Evolutionary conservation across 2,329 filamentous ascomycete genomes (phyloP).

Genomic region (Myriangium duriaei): DNA sequence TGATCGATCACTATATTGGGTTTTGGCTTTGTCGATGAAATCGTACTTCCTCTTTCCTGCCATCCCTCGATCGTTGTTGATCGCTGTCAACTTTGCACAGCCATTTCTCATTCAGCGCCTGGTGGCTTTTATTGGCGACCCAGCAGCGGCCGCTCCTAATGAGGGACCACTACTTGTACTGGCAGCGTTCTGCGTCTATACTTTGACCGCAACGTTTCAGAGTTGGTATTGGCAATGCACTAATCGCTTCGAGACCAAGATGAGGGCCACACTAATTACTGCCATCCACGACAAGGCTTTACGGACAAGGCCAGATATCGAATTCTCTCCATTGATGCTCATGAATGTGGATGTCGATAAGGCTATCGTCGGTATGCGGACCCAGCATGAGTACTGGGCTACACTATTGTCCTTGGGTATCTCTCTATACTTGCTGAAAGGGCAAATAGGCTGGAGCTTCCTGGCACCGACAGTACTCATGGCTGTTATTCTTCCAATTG

Average conservation of each 20-base stretch:
- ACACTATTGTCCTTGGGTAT: slow-evolving; percentile 14
- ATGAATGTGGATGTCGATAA: slow-evolving; percentile 23
- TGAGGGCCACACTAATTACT: slow-evolving; percentile 18
- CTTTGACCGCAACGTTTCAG: slow-evolving; percentile 15
- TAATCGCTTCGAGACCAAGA: slow-evolving; percentile 16
- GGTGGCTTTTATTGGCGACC: slow-evolving; percentile 15
- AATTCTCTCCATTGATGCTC: slow-evolving; percentile 17
- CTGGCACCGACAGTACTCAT: slow-evolving; percentile 17
- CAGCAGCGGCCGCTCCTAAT: slow-evolving; percentile 12
- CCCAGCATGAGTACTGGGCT: slow-evolving; percentile 20
- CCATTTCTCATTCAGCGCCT: slow-evolving; percentile 19
- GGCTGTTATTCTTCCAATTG: slow-evolving; percentile 11
- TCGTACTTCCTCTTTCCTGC: slow-evolving; percentile 16
- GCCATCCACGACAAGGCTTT: slow-evolving; percentile 18
- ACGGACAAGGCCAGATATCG: slow-evolving; percentile 12
- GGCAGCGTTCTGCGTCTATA: slow-evolving; percentile 18
- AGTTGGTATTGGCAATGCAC: slow-evolving; percentile 18
- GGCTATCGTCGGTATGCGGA: slow-evolving; percentile 14
- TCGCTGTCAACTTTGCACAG: slow-evolving; percentile 16
- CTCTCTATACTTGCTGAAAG: slow-evolving; percentile 18
- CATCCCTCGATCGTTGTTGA: slow-evolving; percentile 15
- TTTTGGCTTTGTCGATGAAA: slow-evolving; percentile 15
- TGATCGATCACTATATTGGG: slow-evolving; percentile 10
- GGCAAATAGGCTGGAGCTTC: slow-evolving; percentile 17
- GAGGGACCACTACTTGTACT: slow-evolving; percentile 18